Percentiles rank a stretch among this genome's conserved stretches.
Evolutionary conservation across 257 asterid species (phyloP).

Genomic region (Primulina tabacum): DNA sequence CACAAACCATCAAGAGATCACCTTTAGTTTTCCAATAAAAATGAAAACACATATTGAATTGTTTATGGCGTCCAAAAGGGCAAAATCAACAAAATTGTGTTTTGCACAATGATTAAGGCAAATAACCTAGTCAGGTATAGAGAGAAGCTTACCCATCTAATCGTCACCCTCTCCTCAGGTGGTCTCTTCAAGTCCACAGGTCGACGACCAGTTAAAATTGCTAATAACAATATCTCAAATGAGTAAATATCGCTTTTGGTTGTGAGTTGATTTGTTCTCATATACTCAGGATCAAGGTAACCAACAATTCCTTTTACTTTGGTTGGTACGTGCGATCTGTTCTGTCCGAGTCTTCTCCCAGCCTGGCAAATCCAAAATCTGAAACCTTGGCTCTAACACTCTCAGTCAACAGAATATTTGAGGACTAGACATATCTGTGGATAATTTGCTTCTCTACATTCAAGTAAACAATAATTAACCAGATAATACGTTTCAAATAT

Average conservation of each 20-base stretch:
- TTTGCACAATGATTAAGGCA: background rate
- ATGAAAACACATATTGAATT: too few species aligned
- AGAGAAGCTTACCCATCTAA: conserved; percentile 78
- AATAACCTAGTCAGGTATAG: conserved; percentile 1
- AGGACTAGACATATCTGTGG: conserved; percentile 96
- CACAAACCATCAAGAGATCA: too few species aligned
- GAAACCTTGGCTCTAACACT: conserved; percentile 92
- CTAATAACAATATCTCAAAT: conserved; percentile 78
- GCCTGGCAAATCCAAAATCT: conserved; percentile 91
- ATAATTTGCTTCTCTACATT: conserved; percentile 89
- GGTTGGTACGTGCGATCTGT: conserved; percentile 76
- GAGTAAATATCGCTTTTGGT: conserved; percentile 92
- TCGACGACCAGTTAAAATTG: conserved; percentile 83
- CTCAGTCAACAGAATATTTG: conserved; percentile 89
- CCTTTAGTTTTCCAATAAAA: too few species aligned
- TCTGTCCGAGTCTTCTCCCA: conserved; percentile 79
- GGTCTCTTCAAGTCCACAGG: conserved; percentile 81
- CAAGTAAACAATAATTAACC: conserved; percentile 12
- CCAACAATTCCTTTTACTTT: conserved; percentile 97
- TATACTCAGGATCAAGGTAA: conserved; percentile 95
- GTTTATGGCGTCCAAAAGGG: background rate
- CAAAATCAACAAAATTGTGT: background rate
- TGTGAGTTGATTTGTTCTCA: conserved; percentile 87
- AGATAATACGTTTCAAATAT: background rate
- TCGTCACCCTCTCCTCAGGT: conserved; percentile 71